phyloP scores from a whole-genome alignment of 2,329 filamentous ascomycete species.

The Ustulina deusta region DNA sequence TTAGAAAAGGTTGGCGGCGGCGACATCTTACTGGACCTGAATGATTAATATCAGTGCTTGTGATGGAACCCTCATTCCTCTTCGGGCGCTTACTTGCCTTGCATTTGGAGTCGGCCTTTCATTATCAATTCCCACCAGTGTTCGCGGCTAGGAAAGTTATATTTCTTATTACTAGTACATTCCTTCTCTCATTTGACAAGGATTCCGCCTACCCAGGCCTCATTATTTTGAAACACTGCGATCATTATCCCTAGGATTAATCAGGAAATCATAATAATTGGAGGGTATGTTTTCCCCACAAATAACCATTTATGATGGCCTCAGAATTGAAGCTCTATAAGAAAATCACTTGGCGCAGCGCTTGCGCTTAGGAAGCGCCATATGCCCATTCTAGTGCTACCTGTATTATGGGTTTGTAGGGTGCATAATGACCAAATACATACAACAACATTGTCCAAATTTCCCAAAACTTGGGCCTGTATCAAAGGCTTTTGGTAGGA shows the following conservation, averaged over 20 bases:
- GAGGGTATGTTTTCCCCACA: background rate
- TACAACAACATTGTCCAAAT: too few species aligned
- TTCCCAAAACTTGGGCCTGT: too few species aligned
- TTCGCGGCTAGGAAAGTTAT: background rate
- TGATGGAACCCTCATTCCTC: conserved; percentile 8
- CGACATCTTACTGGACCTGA: conserved; percentile 17
- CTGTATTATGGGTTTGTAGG: too few species aligned
- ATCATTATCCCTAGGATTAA: too few species aligned
- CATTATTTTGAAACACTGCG: too few species aligned
- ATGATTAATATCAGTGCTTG: background rate
- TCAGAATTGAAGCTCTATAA: too few species aligned
- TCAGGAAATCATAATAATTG: background rate
- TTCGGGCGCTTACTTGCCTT: conserved; percentile 7
- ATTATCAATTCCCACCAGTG: background rate
- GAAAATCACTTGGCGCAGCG: background rate
- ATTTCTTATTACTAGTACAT: background rate
- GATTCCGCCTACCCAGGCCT: background rate
- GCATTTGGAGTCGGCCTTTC: background rate
- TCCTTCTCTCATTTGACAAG: background rate
- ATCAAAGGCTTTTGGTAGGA: too few species aligned
- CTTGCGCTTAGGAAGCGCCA: background rate
- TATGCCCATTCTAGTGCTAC: too few species aligned
- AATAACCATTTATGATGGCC: too few species aligned
- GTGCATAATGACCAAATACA: too few species aligned
- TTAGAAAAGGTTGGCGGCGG: conserved; percentile 14